These are phyloP conservation scores for Scedosporium apiospermum DNA, from an alignment of 2,329 filamentous ascomycete species.

Conservation along the genomic window DNA sequence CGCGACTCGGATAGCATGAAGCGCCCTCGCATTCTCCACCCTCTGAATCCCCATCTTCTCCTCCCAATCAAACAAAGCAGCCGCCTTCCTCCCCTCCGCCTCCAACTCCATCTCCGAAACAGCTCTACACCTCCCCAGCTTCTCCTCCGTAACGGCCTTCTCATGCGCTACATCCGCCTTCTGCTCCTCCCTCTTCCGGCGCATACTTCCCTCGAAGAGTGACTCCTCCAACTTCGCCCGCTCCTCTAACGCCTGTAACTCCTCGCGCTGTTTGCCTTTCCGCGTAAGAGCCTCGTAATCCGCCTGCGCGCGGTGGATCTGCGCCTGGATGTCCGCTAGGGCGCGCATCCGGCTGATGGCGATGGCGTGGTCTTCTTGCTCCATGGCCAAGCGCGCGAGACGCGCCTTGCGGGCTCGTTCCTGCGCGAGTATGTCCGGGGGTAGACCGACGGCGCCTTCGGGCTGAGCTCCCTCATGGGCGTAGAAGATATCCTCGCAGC, in stretches of 20 bases:
- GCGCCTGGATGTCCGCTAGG: conserved; percentile 39
- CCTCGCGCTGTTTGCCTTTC: conserved; percentile 1
- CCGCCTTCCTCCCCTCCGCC: conserved; percentile 32
- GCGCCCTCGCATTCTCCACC: conserved; percentile 36
- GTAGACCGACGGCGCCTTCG: conserved; percentile 41
- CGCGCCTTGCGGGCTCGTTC: conserved; percentile 42
- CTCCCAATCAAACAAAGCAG: conserved; percentile 40
- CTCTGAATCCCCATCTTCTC: conserved; percentile 32
- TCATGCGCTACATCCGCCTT: conserved; percentile 33
- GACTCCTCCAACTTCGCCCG: conserved; percentile 20
- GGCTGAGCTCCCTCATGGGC: conserved; percentile 44
- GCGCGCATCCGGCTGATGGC: conserved; percentile 40
- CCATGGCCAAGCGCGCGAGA: conserved; percentile 31
- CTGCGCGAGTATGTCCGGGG: conserved; percentile 35
- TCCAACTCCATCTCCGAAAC: conserved; percentile 37
- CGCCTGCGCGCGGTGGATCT: conserved; percentile 37
- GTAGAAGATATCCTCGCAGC: conserved; percentile 44
- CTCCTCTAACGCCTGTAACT: conserved; percentile 20
- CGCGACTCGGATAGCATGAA: conserved; percentile 37
- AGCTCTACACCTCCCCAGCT: conserved; percentile 31
- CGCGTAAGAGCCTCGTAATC: conserved; percentile 36
- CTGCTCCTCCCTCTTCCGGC: conserved; percentile 25
- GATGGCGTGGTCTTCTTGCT: conserved; percentile 38
- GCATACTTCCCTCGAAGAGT: conserved; percentile 11
- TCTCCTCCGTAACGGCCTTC: conserved; percentile 34